Conservation (phyloP, 2,329 filamentous ascomycete species). For the Epichloe sp. region DNA sequence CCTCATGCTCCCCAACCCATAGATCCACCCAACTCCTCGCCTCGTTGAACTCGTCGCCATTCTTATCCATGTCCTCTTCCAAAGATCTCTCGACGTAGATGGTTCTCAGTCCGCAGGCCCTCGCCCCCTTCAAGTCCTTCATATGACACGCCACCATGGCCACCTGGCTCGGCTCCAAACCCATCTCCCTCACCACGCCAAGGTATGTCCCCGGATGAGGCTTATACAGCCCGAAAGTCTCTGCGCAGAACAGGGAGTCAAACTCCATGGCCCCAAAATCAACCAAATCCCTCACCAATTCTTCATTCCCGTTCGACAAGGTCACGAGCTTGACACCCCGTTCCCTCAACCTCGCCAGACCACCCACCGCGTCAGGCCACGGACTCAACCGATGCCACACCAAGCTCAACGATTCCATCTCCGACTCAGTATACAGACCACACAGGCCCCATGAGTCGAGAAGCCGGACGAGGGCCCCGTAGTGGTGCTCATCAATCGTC, state of each 20-base stretch:
- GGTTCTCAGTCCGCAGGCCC: constrained; percentile 49
- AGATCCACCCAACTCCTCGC: constrained; percentile 32
- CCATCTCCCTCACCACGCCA: constrained; percentile 49
- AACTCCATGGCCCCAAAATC: constrained; percentile 48
- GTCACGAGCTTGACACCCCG: constrained; percentile 43
- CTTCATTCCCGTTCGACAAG: constrained; percentile 61
- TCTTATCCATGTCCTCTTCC: constrained; percentile 50
- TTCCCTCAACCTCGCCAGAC: constrained; percentile 40
- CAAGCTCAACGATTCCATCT: constrained; percentile 50
- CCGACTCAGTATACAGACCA: constrained; percentile 46
- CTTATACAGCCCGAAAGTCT: constrained; percentile 65
- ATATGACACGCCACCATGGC: constrained; percentile 71
- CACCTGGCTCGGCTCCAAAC: constrained; percentile 44
- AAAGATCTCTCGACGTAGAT: constrained; percentile 57
- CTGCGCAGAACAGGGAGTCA: constrained; percentile 47
- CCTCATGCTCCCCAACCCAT: constrained; percentile 22
- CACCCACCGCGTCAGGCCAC: constrained; percentile 50
- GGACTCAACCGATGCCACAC: constrained; percentile 62
- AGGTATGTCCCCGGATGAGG: constrained; percentile 54
- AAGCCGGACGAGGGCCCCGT: constrained; percentile 45
- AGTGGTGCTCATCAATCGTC: constrained; percentile 60
- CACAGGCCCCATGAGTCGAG: constrained; percentile 41
- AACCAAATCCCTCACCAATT: constrained; percentile 53
- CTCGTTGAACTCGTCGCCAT: constrained; percentile 36
- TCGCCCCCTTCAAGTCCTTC: constrained; percentile 53